Evolutionary conservation across 2,329 filamentous ascomycete genomes (phyloP).

Genomic region (Ceratocystis papillata): DNA sequence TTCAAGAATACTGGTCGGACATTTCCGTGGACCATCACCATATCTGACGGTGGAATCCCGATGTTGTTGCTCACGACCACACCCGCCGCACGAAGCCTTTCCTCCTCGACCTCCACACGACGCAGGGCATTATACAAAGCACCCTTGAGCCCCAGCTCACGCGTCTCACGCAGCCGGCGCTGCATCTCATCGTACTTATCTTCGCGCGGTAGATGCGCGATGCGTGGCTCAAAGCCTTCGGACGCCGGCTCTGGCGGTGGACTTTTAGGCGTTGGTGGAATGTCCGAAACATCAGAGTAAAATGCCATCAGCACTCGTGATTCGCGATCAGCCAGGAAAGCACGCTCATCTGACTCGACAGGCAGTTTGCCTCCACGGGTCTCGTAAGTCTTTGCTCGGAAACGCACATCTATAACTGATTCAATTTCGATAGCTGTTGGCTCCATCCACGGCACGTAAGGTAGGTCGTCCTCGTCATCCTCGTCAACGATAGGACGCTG

Average conservation of each 20-base stretch:
- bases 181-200: slow-evolving; percentile 41
- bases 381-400: slow-evolving; percentile 40
- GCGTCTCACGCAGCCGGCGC: slow-evolving; percentile 39
- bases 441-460: slow-evolving; percentile 43
- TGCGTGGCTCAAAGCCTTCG: slow-evolving; percentile 28
- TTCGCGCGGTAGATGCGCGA: slow-evolving; percentile 33
- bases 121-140: slow-evolving; percentile 37
- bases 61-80: neutral
- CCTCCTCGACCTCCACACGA: slow-evolving; percentile 35
- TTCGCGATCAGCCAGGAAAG: slow-evolving; percentile 46
- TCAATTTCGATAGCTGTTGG: slow-evolving; percentile 39
- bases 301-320: slow-evolving; percentile 51
- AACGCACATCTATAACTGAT: slow-evolving; percentile 37
- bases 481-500: slow-evolving; percentile 45
- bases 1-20: slow-evolving; percentile 11
- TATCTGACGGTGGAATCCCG: slow-evolving; percentile 1
- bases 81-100: slow-evolving; percentile 30
- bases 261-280: slow-evolving; percentile 47
- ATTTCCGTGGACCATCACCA: slow-evolving; percentile 24
- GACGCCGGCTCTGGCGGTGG: slow-evolving; percentile 34
- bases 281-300: slow-evolving; percentile 44
- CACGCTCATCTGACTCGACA: slow-evolving; percentile 46
- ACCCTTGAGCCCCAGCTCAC: slow-evolving; percentile 36
- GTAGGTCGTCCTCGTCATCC: slow-evolving; percentile 48
- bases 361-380: slow-evolving; percentile 44